These are phyloP conservation scores for Tolypocladium ophioglossoides DNA, from an alignment of 2,329 filamentous ascomycete genomes.

Conservation along the genomic window DNA sequence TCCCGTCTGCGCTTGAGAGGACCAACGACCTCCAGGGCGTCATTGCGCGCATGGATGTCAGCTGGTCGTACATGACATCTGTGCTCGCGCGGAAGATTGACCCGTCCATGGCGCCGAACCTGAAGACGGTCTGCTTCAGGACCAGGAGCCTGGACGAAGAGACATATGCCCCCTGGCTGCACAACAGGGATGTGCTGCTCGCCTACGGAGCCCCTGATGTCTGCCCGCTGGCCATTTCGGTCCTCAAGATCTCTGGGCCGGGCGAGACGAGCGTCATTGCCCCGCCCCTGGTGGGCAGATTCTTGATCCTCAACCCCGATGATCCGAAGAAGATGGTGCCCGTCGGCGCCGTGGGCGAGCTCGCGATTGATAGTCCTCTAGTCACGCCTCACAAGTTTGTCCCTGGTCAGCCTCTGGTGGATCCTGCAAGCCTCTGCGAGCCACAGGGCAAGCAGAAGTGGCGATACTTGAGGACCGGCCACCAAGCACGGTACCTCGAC, in stretches of 20 bases:
- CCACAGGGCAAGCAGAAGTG: conserved; percentile 14
- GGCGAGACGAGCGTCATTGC: conserved; percentile 31
- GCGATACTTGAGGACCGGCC: conserved; percentile 38
- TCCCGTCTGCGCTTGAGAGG: conserved; percentile 40
- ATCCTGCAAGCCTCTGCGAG: conserved; percentile 11
- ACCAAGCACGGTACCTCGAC: conserved; percentile 37
- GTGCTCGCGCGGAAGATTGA: conserved; percentile 40
- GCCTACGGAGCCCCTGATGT: conserved; percentile 41
- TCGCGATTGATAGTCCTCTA: conserved; percentile 44
- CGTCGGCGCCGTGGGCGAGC: conserved; percentile 44
- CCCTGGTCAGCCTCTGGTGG: conserved; percentile 14
- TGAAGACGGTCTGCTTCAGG: conserved; percentile 34
- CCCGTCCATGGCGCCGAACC: conserved; percentile 22
- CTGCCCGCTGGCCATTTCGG: conserved; percentile 40
- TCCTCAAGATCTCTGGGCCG: conserved; percentile 29
- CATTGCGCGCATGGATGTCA: conserved; percentile 39
- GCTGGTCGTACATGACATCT: conserved; percentile 46
- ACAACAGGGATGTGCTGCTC: conserved; percentile 33
- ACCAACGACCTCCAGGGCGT: conserved; percentile 37
- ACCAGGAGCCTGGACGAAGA: conserved; percentile 39
- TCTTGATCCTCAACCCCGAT: conserved; percentile 42
- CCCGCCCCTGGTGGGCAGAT: conserved; percentile 36
- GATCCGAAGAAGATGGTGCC: conserved; percentile 40
- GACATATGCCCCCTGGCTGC: conserved; percentile 34
- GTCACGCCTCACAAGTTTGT: conserved; percentile 25